Evolutionary conservation across 2,329 filamentous ascomycete genomes (phyloP).

Genomic region (Botryotinia narcissicola): DNA sequence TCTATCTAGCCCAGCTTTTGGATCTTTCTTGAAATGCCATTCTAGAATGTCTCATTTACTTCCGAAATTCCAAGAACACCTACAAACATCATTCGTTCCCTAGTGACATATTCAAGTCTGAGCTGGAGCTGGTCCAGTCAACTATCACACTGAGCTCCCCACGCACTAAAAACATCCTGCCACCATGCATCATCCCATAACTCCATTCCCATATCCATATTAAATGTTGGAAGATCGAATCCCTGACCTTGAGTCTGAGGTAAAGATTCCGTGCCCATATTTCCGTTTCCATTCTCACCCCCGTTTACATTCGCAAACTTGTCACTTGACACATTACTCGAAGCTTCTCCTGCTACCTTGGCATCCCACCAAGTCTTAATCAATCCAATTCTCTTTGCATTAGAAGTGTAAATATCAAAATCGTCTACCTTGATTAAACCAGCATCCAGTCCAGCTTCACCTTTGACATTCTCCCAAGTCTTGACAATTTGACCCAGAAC

Average conservation of each 20-base stretch:
- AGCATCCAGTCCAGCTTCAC: background rate
- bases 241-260: background rate
- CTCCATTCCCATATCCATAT: background rate
- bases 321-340: background rate
- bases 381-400: background rate
- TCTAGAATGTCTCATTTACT: background rate
- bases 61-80: background rate
- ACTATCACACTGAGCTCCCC: background rate
- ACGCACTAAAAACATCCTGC: constrained; percentile 12
- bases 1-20: background rate
- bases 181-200: constrained; percentile 13
- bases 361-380: constrained; percentile 16
- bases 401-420: background rate
- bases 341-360: constrained; percentile 7
- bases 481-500: background rate
- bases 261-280: background rate
- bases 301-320: background rate
- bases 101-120: background rate
- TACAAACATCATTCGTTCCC: background rate
- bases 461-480: background rate
- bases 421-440: background rate
- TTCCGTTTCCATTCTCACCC: background rate
- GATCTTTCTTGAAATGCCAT: background rate
- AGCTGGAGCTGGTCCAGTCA: background rate
- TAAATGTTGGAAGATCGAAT: background rate